Evolutionary conservation across 805 yeast genomes (phyloP).

Genomic region (Hanseniaspora taiwanica): DNA sequence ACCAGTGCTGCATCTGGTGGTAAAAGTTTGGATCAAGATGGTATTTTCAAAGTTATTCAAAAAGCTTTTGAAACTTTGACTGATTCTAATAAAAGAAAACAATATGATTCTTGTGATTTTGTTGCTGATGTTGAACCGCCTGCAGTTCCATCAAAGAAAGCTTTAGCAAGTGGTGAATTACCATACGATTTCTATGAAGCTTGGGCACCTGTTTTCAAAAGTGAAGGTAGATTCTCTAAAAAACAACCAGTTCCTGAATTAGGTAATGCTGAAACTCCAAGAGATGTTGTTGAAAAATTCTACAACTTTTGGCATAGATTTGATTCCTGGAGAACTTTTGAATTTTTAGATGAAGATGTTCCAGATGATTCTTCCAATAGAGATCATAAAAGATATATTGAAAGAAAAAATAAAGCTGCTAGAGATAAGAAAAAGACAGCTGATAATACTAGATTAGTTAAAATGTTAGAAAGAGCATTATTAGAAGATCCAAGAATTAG

Average conservation of each 20-base stretch:
- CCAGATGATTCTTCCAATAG: slow-evolving; percentile 99
- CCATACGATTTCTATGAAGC: slow-evolving; percentile 75
- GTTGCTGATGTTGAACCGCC: slow-evolving; percentile 80
- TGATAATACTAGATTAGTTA: slow-evolving; percentile 81
- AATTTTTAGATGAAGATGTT: slow-evolving; percentile 96
- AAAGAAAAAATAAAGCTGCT: slow-evolving; percentile 91
- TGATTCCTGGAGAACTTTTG: slow-evolving; percentile 97
- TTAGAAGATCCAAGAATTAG: slow-evolving; percentile 91
- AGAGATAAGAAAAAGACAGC: slow-evolving; percentile 97
- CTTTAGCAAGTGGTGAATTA: not conserved
- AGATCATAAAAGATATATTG: slow-evolving; percentile 97
- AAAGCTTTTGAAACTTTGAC: slow-evolving; percentile 86
- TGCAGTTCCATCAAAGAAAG: slow-evolving; percentile 31
- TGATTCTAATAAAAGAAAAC: slow-evolving; percentile 78
- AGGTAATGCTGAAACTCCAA: slow-evolving; percentile 55
- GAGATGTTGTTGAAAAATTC: slow-evolving; percentile 74
- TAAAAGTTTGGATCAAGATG: slow-evolving; percentile 63
- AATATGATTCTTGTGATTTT: slow-evolving; percentile 90
- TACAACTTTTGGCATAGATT: slow-evolving; percentile 87
- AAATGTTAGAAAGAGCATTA: slow-evolving; percentile 77
- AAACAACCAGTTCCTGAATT: slow-evolving; percentile 77
- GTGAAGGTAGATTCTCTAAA: slow-evolving; percentile 87
- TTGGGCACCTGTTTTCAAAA: slow-evolving; percentile 83
- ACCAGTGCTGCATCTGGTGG: slow-evolving; percentile 78
- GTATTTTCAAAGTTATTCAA: slow-evolving; percentile 94